Evolutionary conservation across 495 filamentous ascomycete species (phyloP), one percentile per base, ranked within the genome.

Genomic region (Corynascus novoguineensis): DNA sequence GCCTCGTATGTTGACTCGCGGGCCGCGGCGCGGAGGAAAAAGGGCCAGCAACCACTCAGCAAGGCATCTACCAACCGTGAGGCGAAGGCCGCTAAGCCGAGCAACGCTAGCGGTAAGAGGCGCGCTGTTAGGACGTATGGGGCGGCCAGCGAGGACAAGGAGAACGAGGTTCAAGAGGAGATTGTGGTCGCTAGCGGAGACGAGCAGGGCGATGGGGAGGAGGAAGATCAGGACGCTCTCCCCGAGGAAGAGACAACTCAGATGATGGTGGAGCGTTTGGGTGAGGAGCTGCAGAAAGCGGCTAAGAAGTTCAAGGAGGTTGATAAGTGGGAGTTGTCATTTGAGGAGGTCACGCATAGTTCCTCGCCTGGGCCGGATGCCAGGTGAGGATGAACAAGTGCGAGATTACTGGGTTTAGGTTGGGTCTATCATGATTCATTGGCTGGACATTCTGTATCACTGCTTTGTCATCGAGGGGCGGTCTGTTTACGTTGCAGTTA

Each of bases 221-320:
- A 60, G 11, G 64, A 59, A 19, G 53, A 41, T n/a, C 41, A 40
- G 10, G 60, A 65, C 11, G 63, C 60, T 17, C 17, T 59, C 28
- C 57, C 56, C 7, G 57, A 53, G 21, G 51, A 46, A 19, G 66
- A 68, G 57, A 64, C 63, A 32, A 68, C 53, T 28, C 52, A 53
- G 62, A 57, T 61, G 59, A 72, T 69, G 58, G 59, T 60, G 53
- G 65, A 59, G 41, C 49, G 72, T 49, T 41, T 70, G 15, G 55
- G 64, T 9, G 70, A 74, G 50, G 76, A 79, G 70, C 62, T 79
- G 41, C 69, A 74, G 59, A 65, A 67, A 19, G 75, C 75, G 27
- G 63, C 58, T n/a, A 71, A 73, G 60, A 78, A 78, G 67, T 79
- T 79, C 29, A 71, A 77, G 61, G 75, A 78, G 61, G 75, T 79